These are phyloP conservation scores for Porcisia hertigi DNA, from an alignment of 208 protist species.

Conservation along the genomic window DNA sequence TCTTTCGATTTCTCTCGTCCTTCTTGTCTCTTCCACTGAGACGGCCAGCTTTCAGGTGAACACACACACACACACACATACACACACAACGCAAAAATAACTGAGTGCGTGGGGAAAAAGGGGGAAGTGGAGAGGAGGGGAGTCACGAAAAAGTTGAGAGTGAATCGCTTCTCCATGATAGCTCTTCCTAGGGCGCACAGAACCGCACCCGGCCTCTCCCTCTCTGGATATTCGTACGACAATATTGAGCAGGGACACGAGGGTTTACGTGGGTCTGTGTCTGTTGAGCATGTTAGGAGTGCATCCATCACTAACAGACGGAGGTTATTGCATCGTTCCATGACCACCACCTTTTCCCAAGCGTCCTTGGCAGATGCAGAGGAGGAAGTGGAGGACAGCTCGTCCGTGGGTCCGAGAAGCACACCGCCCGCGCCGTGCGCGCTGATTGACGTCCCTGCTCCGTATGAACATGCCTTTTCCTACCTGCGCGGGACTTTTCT, in stretches of 20 bases:
- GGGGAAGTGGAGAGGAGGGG: too few species aligned
- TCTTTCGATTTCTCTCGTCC: neutral
- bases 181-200: neutral
- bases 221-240: neutral
- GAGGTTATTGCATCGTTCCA: neutral
- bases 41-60: neutral
- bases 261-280: neutral
- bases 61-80: too few species aligned
- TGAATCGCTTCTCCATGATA: neutral
- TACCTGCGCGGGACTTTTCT: constrained; percentile 28
- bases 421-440: constrained; percentile 1
- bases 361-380: neutral
- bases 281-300: neutral
- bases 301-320: neutral
- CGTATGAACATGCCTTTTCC: constrained; percentile 8
- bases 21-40: neutral
- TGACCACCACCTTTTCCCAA: neutral
- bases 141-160: neutral
- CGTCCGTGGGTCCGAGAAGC: neutral
- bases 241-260: neutral
- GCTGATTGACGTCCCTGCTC: constrained; percentile 7
- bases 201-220: neutral
- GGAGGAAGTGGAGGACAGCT: neutral
- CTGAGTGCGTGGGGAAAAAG: too few species aligned
- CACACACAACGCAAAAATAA: too few species aligned